These are phyloP conservation scores for Neofusicoccum sp. DNA, from an alignment of 2,329 filamentous ascomycete species.

Conservation along the genomic window DNA sequence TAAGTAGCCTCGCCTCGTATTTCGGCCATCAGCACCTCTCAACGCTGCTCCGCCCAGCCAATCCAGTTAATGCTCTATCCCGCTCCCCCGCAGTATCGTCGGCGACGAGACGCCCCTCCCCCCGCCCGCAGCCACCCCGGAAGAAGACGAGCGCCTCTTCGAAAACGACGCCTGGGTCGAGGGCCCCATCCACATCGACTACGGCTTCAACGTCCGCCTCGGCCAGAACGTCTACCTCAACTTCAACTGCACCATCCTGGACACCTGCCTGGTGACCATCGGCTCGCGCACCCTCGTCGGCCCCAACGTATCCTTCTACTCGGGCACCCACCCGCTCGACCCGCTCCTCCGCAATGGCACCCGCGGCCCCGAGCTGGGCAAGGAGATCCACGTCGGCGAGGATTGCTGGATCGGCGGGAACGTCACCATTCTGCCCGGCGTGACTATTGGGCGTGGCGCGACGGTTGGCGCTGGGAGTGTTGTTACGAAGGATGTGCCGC, in stretches of 20 bases:
- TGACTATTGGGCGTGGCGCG: conserved; percentile 72
- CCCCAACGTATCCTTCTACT: conserved; percentile 74
- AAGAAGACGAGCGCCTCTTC: conserved; percentile 65
- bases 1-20: conserved; percentile 45
- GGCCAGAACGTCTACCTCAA: conserved; percentile 74
- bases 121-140: conserved; percentile 53
- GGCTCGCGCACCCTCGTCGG: conserved; percentile 76
- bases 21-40: not conserved
- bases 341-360: conserved; percentile 71
- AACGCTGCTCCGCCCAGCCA: not conserved
- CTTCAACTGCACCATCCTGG: conserved; percentile 71
- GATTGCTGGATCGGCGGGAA: conserved; percentile 63
- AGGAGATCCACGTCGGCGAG: conserved; percentile 71
- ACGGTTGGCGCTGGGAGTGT: conserved; percentile 80
- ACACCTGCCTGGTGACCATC: conserved; percentile 72
- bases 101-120: conserved; percentile 64
- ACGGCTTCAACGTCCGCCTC: conserved; percentile 71
- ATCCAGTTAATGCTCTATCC: not conserved
- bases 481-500: conserved; percentile 73
- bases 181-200: conserved; percentile 69
- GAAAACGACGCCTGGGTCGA: conserved; percentile 67
- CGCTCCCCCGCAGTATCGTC: conserved; percentile 52
- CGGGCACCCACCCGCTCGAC: conserved; percentile 74
- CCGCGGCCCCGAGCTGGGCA: conserved; percentile 71
- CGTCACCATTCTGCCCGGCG: conserved; percentile 65